Conservation (phyloP, 78 protist genomes). For the Creolimax fragrantissima region DNA sequence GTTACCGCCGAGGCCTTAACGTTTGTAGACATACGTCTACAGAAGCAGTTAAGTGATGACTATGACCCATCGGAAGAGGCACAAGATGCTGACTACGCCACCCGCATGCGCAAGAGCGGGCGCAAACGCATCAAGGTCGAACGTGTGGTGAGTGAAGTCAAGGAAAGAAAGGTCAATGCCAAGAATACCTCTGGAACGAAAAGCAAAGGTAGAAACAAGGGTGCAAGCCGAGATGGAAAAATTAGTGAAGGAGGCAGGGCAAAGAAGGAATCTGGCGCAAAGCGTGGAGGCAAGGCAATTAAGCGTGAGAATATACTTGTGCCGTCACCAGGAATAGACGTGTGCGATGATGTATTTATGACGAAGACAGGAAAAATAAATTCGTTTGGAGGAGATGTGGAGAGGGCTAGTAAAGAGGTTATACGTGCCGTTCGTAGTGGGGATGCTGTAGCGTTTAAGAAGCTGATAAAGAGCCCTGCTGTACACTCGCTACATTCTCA, state of each 20-base stretch:
- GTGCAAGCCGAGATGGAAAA: too few relatives aligned
- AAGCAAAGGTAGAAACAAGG: too few relatives aligned
- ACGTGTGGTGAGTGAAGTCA: too few relatives aligned
- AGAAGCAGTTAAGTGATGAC: background rate
- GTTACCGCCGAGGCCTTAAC: background rate
- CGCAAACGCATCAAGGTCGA: background rate
- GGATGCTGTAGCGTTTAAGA: background rate
- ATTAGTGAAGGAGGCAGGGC: too few relatives aligned
- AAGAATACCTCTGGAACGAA: too few relatives aligned
- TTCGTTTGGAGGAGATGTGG: background rate
- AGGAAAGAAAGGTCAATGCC: too few relatives aligned
- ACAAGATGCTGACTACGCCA: background rate
- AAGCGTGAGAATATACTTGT: background rate
- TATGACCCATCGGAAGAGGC: background rate
- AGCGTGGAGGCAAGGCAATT: background rate
- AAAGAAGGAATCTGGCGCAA: too few relatives aligned
- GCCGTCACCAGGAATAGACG: background rate
- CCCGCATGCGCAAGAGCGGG: background rate
- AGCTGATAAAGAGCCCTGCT: background rate
- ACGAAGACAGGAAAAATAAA: background rate
- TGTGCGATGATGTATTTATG: background rate
- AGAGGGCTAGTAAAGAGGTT: background rate
- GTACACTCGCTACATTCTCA: background rate
- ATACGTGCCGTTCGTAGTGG: conserved; percentile 1
- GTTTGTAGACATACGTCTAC: background rate